Evolutionary conservation across 495 filamentous ascomycete species (phyloP), one percentile per base, ranked within the genome.

Genomic region (Podospora tetraspora): DNA sequence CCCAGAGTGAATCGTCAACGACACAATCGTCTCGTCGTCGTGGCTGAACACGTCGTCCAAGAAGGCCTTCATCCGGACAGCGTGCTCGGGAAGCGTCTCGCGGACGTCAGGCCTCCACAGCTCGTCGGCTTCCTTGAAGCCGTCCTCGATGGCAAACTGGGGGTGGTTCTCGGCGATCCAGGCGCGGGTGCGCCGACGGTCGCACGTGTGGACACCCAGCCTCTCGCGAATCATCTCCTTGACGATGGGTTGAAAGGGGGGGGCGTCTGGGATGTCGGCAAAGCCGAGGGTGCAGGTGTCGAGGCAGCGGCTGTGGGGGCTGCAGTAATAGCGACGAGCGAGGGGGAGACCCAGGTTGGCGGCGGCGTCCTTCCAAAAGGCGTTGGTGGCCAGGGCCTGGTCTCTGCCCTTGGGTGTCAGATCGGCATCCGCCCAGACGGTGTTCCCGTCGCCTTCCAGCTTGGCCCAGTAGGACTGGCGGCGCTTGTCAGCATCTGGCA

Each of bases 191-290:
- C 83, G 82, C 1, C 92, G 84, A 16, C 88, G 85, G 75, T 96
- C 92, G 76, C 92, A 96, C 9, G 92, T 94, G 74, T 95, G 92
- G 59, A 88, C 81, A 59, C 87, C 86, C 66, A 93, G 86, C 1
- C 83, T 81, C 71, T 96, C 92, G 59, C 92, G 85, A 67, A 94
- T 79, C 23, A 86, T 76, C 73, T 94, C 91, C 73, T 90, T 91
- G 72, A 95, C 80, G 2, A 81, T 79, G 0, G 91, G 90, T 0
- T 77, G 78, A 77, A 90, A 92, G 6, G 86, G 75, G 21, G 73
- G 72, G 13, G 69, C 63, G 8, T 68, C 64, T 0, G 59, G 24
- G 2, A 91, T 78, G 5, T 76, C 81, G 19, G 73, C 67, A 79
- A 91, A 94, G 1, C 88, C 88, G 66, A 87, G 66, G 34, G 84